Percentiles rank a stretch among this genome's conserved stretches.
Conservation (phyloP, 163 green algal genomes). For the Scenedesmus sp. region DNA sequence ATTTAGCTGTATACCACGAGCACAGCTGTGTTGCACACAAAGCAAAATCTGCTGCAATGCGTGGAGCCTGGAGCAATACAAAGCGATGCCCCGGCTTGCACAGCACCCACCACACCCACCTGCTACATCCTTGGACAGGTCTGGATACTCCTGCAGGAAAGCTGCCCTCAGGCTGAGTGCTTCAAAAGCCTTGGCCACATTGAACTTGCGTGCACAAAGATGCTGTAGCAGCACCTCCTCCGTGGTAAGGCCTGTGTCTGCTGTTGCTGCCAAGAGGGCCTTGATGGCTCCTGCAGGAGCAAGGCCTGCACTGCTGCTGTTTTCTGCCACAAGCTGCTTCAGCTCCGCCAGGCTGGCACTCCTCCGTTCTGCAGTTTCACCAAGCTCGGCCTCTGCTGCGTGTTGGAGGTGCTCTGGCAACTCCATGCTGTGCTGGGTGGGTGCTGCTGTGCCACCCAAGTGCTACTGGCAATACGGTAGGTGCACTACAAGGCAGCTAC, state of each 20-base stretch:
- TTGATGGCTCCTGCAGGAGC: neutral
- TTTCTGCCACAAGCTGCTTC: neutral
- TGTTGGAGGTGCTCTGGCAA: neutral
- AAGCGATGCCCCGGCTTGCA: too few species aligned
- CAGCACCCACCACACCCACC: neutral
- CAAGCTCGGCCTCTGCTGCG: neutral
- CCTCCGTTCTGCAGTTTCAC: neutral
- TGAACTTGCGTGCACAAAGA: neutral
- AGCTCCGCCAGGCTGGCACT: neutral
- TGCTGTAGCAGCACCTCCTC: conserved; percentile 1
- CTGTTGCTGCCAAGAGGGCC: neutral
- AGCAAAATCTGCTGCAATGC: too few species aligned
- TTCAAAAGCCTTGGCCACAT: neutral
- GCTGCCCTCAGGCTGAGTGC: neutral
- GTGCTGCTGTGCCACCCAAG: neutral
- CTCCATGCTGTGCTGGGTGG: neutral
- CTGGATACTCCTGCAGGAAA: neutral
- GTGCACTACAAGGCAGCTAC: neutral
- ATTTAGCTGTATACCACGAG: neutral
- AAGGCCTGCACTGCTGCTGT: neutral
- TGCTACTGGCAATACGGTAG: neutral
- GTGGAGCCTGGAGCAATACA: too few species aligned
- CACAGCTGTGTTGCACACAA: neutral
- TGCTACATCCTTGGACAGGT: neutral
- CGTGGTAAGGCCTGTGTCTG: neutral